Conservation (phyloP, 2,329 filamentous ascomycete genomes). For the Cladosporium cucumerinum region DNA sequence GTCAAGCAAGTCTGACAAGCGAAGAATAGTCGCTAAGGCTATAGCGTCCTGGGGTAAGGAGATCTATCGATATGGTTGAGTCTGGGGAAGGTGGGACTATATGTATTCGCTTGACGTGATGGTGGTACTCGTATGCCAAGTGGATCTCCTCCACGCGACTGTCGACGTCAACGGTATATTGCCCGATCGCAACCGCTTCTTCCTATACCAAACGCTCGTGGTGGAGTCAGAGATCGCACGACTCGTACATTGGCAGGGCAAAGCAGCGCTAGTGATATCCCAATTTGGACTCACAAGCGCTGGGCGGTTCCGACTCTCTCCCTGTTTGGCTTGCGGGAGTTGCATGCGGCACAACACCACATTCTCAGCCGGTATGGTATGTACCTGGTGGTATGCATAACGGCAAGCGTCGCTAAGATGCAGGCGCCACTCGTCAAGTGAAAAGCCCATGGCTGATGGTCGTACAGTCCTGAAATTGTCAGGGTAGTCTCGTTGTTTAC, state of each 20-base stretch:
- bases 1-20: not conserved
- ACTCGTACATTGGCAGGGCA: not conserved
- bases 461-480: not conserved
- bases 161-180: not conserved
- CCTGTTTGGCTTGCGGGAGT: not conserved
- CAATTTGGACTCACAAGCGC: not conserved
- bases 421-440: not conserved
- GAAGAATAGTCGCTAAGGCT: not conserved
- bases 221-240: not conserved
- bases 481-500: not conserved
- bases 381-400: not conserved
- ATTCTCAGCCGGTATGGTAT: not conserved
- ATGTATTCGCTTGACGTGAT: not conserved
- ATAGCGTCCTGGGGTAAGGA: not conserved
- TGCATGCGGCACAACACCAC: not conserved
- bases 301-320: not conserved
- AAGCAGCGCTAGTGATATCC: not conserved
- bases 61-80: not conserved
- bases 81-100: conserved; percentile 14
- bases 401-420: not conserved
- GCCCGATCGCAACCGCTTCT: not conserved
- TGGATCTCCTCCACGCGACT: not conserved
- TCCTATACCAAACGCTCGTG: not conserved
- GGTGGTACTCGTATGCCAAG: not conserved
- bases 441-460: not conserved